Base-by-base conservation (phyloP, 2,329 filamentous ascomycete genomes). In the Colletotrichum eremochloae region DNA sequence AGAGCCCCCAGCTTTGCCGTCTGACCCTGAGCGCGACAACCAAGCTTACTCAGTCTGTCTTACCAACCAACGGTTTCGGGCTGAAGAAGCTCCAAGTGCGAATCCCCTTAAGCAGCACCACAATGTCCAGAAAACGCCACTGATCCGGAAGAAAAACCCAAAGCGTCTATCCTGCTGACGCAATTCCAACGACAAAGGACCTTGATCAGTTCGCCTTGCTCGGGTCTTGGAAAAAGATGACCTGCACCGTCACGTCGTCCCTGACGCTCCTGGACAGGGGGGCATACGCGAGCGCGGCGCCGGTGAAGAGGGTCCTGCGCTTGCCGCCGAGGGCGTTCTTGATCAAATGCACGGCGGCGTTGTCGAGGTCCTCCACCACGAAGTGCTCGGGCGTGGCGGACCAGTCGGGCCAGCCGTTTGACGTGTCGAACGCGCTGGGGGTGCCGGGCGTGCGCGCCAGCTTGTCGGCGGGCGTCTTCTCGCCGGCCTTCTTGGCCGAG, bases 161-260 rank as follows among this genome's bases (percentile, higher is more conserved):
- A 64, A 48, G 48, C 48, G 48, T 33, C n/a, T 2, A 9, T 38
- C 20, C 36, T 24, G 29, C n/a, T 5, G n/a, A 57, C 12, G n/a
- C 55, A 40, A 18, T 2, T 9, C 33, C 36, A 24, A 20, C 1
- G n/a, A 29, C 36, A 1, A 33, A 40, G 33, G 20, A 11, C 4
- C 7, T 3, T 0, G n/a, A 44, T 72, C 58, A 68, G n/a, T 40
- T 15, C 46, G 36, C 29, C 55, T 69, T 69, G 38, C 60, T 38
- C 7, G 66, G 60, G 18, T 71, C 67, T 9, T 71, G 61, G 63
- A 69, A 67, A 33, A 96, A 96, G 72, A 96, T 92, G 42, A 97
- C 93, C 81, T 96, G 93, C 20, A 96, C 92, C 0, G 94, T 96
- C 67, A 96, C 86, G 79, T 96, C 94, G 77, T 96, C 94, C 75